These are phyloP conservation scores for Vigna unguiculata DNA, from an alignment of 306 rosid genomes.

Conservation along the genomic window DNA sequence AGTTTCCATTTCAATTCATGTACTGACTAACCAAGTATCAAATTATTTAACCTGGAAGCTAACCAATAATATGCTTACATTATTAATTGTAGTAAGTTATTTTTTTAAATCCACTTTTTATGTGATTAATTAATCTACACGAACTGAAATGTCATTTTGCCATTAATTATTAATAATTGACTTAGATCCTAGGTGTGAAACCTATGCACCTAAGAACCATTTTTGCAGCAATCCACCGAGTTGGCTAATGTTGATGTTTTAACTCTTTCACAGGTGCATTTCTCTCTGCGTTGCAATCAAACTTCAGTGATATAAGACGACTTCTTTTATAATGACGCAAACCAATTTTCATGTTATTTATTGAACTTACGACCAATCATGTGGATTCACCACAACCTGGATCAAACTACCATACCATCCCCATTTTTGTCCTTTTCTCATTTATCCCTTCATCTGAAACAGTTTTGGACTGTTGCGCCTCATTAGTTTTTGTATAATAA, in stretches of 20 bases:
- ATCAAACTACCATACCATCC: constrained; percentile 35
- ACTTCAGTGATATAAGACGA: constrained; percentile 85
- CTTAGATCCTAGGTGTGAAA: neutral
- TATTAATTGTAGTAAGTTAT: constrained; percentile 6
- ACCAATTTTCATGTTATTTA: constrained; percentile 34
- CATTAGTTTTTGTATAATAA: constrained; percentile 37
- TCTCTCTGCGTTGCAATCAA: constrained; percentile 74
- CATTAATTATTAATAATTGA: neutral
- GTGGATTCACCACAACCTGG: constrained; percentile 41
- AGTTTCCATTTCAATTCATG: neutral
- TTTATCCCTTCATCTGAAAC: constrained; percentile 38
- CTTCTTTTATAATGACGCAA: constrained; percentile 69
- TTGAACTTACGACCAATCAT: constrained; percentile 42
- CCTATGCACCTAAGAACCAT: neutral
- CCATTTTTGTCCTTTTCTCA: constrained; percentile 43
- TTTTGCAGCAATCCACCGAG: constrained; percentile 23
- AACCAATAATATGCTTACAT: neutral
- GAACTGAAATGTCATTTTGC: constrained; percentile 18
- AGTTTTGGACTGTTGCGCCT: constrained; percentile 46
- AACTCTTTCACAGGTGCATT: constrained; percentile 73
- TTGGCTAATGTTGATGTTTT: constrained; percentile 39
- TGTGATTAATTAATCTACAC: neutral
- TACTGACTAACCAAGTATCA: constrained; percentile 7
- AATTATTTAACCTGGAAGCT: neutral
- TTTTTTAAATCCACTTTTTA: neutral